A percentile compares a stretch with the other conserved stretches of the same genome.
phyloP scores from a whole-genome alignment of 495 filamentous ascomycete genomes.

The Penicillium chermesinum region DNA sequence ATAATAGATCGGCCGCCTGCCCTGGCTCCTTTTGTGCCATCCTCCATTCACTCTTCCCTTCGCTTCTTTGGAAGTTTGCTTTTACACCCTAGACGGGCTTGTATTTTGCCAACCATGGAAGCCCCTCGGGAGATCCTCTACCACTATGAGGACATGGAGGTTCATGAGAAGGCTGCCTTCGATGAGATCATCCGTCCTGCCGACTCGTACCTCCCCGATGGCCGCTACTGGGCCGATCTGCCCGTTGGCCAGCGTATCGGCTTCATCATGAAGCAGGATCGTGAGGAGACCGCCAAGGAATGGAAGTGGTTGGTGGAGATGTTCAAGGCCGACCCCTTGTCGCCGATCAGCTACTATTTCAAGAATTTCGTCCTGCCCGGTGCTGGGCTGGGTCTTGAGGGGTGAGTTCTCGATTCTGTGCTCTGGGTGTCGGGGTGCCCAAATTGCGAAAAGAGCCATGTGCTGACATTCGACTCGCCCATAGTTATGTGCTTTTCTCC shows the following conservation, averaged over 20 bases:
- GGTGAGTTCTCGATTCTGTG: conserved; percentile 14
- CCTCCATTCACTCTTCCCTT: background rate
- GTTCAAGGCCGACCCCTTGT: conserved; percentile 73
- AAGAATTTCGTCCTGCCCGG: conserved; percentile 80
- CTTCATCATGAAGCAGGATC: conserved; percentile 65
- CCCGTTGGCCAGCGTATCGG: conserved; percentile 54
- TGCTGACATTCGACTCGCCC: background rate
- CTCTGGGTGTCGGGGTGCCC: background rate
- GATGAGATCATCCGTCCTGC: conserved; percentile 68
- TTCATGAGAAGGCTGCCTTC: conserved; percentile 66
- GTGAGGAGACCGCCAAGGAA: conserved; percentile 58
- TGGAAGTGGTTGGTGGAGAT: conserved; percentile 57
- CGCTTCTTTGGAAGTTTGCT: background rate
- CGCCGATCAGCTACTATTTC: conserved; percentile 73
- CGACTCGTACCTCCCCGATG: conserved; percentile 69
- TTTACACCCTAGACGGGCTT: background rate
- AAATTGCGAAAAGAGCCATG: background rate
- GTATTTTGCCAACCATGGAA: conserved; percentile 8
- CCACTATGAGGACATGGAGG: conserved; percentile 47
- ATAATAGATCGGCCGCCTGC: background rate
- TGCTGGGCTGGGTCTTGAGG: conserved; percentile 83
- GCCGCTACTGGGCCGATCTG: conserved; percentile 84
- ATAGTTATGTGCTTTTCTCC: conserved; percentile 78
- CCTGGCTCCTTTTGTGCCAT: background rate
- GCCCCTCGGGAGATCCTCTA: conserved; percentile 30